Evolutionary conservation across 345 rosid genomes (phyloP).

Genomic region (Eutrema japonicum): DNA sequence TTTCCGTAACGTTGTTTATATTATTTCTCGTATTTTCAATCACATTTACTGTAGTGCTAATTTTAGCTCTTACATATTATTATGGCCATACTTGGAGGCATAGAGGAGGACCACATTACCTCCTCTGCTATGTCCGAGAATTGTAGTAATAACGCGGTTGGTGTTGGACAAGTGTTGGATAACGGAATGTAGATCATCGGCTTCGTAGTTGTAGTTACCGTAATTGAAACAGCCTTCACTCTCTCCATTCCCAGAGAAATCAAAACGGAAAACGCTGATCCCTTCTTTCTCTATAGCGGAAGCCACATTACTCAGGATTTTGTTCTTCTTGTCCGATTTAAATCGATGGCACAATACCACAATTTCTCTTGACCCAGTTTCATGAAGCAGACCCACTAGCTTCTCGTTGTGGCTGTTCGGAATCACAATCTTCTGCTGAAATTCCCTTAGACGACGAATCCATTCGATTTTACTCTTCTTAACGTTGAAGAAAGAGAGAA

Average conservation of each 20-base stretch:
- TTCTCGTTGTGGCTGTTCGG: not conserved
- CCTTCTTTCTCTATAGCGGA: not conserved
- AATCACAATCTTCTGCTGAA: too few species aligned
- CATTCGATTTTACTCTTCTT: not conserved
- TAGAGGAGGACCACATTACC: conserved; percentile 41
- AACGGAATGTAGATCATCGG: not conserved
- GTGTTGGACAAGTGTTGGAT: not conserved
- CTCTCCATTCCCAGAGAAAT: not conserved
- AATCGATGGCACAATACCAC: not conserved
- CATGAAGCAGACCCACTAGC: not conserved
- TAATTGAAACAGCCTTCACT: not conserved
- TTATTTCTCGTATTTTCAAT: too few species aligned
- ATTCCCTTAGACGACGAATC: not conserved
- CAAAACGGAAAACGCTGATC: not conserved
- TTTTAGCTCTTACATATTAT: too few species aligned
- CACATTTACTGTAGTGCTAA: too few species aligned
- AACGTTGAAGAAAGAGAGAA: not conserved
- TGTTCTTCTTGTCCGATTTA: not conserved
- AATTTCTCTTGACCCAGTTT: not conserved
- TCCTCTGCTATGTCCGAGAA: conserved; percentile 49
- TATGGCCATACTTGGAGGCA: not conserved
- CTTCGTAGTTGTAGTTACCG: not conserved
- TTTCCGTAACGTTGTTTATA: too few species aligned
- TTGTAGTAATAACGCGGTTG: not conserved
- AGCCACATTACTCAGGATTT: not conserved